These are phyloP conservation scores for Coemansia aciculifera DNA, from an alignment of 192 early-diverging fungal genomes.

Conservation along the genomic window DNA sequence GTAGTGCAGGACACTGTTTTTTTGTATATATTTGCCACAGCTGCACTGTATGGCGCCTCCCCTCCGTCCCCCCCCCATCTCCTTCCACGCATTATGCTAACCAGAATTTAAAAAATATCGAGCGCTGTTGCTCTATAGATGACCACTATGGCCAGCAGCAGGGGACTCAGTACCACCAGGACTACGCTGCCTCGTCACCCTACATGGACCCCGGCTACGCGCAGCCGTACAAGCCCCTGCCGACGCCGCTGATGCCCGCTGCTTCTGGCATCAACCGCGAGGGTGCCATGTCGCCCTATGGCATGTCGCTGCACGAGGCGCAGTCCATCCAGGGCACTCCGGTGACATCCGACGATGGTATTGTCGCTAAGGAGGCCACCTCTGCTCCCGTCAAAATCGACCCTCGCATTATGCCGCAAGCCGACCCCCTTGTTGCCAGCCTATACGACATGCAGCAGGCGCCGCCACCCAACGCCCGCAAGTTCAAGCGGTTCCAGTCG, in stretches of 20 bases:
- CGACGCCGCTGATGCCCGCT: conserved; percentile 30
- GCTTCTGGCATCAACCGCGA: conserved; percentile 1
- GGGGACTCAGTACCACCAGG: conserved; percentile 17
- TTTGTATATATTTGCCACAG: background rate
- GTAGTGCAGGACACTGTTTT: background rate
- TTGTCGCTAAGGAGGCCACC: conserved; percentile 14
- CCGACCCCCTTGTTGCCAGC: conserved; percentile 32
- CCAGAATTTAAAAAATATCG: background rate
- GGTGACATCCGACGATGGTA: conserved; percentile 34
- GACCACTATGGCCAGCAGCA: conserved; percentile 32
- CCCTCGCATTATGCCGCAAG: conserved; percentile 51
- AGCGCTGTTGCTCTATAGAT: conserved; percentile 9
- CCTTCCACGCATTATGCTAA: background rate
- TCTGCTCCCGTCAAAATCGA: conserved; percentile 28
- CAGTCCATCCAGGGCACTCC: conserved; percentile 40
- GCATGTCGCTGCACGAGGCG: conserved; percentile 41
- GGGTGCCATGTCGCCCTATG: conserved; percentile 1
- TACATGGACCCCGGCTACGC: conserved; percentile 23
- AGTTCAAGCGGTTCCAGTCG: conserved; percentile 52
- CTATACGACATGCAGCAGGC: conserved; percentile 50
- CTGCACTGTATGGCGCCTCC: background rate
- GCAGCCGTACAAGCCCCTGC: conserved; percentile 47
- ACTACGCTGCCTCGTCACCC: conserved; percentile 15
- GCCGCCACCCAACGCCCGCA: conserved; percentile 50
- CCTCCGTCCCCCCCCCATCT: background rate